These are phyloP conservation scores for Metrosideros polymorpha DNA, from an alignment of 441 rosid species.

Conservation along the genomic window DNA sequence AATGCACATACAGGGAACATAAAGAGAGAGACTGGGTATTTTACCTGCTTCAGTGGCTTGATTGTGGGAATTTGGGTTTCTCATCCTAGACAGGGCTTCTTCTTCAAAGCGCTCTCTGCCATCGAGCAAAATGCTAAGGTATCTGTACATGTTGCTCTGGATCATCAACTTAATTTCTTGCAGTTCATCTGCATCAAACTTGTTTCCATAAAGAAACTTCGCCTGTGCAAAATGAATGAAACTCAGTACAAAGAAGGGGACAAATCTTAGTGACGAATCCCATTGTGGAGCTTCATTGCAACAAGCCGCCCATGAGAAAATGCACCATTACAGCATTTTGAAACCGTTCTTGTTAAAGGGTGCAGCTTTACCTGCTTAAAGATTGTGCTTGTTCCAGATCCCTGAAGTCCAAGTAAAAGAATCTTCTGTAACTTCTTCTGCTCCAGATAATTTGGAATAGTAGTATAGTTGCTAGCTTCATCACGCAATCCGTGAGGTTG, in stretches of 20 bases:
- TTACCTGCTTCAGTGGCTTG: conserved; percentile 51
- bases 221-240: conserved; percentile 49
- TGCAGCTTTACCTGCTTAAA: conserved; percentile 58
- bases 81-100: conserved; percentile 52
- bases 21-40: neutral
- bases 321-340: neutral
- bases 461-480: conserved; percentile 52
- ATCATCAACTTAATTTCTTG: conserved; percentile 95
- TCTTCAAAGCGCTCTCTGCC: conserved; percentile 99
- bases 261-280: neutral
- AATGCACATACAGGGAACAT: neutral
- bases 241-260: neutral
- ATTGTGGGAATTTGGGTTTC: conserved; percentile 27
- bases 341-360: neutral
- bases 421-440: conserved; percentile 56
- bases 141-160: conserved; percentile 97
- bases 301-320: neutral
- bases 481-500: conserved; percentile 48
- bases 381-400: conserved; percentile 81
- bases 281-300: too few relatives aligned
- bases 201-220: conserved; percentile 93
- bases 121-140: conserved; percentile 92
- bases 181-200: conserved; percentile 70
- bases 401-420: conserved; percentile 58
- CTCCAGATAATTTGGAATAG: conserved; percentile 60